Conservation (phyloP, 1,139 yeast species). For the Geotrichum candidum region DNA sequence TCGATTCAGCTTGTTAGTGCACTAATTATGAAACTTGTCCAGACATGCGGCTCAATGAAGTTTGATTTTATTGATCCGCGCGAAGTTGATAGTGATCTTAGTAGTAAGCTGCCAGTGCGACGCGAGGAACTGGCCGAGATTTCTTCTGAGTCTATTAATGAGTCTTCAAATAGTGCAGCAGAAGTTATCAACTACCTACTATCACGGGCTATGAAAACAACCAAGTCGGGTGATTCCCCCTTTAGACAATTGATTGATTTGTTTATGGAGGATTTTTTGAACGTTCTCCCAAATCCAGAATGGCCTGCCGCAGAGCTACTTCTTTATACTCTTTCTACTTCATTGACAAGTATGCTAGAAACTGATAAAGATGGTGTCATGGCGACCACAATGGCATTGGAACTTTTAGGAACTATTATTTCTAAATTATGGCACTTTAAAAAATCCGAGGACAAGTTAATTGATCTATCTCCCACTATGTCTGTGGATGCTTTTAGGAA, state of each 20-base stretch:
- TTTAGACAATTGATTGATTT: conserved; percentile 40
- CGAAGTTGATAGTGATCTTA: conserved; percentile 17
- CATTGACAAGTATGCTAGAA: conserved; percentile 34
- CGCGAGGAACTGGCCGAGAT: conserved; percentile 8
- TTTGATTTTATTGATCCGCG: conserved; percentile 22
- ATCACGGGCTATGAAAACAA: conserved; percentile 24
- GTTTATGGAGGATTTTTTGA: conserved; percentile 51
- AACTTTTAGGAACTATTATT: conserved; percentile 52
- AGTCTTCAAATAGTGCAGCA: conserved; percentile 39
- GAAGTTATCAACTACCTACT: conserved; percentile 29
- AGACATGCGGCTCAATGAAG: conserved; percentile 35
- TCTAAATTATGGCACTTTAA: conserved; percentile 35
- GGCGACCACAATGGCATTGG: conserved; percentile 40
- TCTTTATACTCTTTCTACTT: conserved; percentile 41
- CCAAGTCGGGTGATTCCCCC: conserved; percentile 27
- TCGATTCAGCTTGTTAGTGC: conserved; percentile 47
- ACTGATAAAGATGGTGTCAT: conserved; percentile 19
- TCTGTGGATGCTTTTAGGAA: conserved; percentile 14
- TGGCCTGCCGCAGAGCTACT: conserved; percentile 56
- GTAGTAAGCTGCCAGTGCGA: conserved; percentile 10
- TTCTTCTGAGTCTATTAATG: conserved; percentile 29
- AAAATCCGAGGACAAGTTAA: conserved; percentile 13
- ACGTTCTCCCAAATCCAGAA: conserved; percentile 48
- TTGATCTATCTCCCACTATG: conserved; percentile 15
- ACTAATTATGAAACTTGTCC: conserved; percentile 44